Conservation (phyloP, 352 stramenopile genomes). For the Globisporangium viniferum region DNA sequence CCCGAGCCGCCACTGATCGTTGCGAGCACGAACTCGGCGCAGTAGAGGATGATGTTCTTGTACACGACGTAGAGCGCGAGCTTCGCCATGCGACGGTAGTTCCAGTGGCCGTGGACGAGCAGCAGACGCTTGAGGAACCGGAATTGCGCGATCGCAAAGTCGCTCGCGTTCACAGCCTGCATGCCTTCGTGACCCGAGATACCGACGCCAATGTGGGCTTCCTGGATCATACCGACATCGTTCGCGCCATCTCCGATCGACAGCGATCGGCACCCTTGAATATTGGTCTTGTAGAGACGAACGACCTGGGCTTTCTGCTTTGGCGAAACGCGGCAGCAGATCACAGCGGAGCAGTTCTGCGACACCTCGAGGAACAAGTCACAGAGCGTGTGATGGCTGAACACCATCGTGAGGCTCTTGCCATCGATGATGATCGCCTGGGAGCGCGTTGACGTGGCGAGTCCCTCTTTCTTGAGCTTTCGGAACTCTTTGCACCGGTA, state of each 20-base stretch:
- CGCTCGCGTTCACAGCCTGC: slow-evolving; percentile 96
- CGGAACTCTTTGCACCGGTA: slow-evolving; percentile 42
- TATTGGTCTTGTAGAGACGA: slow-evolving; percentile 79
- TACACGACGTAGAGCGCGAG: slow-evolving; percentile 98
- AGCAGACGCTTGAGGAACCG: slow-evolving; percentile 94
- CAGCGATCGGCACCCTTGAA: slow-evolving; percentile 87
- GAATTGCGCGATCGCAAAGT: slow-evolving; percentile 99
- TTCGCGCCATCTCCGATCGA: slow-evolving; percentile 99
- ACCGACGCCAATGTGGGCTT: slow-evolving; percentile 97
- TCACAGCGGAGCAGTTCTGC: slow-evolving; percentile 80
- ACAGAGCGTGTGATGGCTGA: slow-evolving; percentile 62
- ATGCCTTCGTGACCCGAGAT: slow-evolving; percentile 99
- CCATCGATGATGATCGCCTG: slow-evolving; percentile 80
- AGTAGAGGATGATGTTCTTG: slow-evolving; percentile 96
- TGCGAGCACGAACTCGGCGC: slow-evolving; percentile 86
- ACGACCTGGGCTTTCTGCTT: slow-evolving; percentile 92
- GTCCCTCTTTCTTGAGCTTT: slow-evolving; percentile 27
- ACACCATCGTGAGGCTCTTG: slow-evolving; percentile 69
- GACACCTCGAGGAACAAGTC: slow-evolving; percentile 86
- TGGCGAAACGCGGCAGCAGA: slow-evolving; percentile 89
- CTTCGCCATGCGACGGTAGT: slow-evolving; percentile 96
- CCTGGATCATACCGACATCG: slow-evolving; percentile 99
- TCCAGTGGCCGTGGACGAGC: slow-evolving; percentile 98
- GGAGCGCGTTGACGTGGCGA: neutral
- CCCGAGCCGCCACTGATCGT: slow-evolving; percentile 70